Conservation (phyloP, 2,329 filamentous ascomycete species). For the Clonostachys sp. region DNA sequence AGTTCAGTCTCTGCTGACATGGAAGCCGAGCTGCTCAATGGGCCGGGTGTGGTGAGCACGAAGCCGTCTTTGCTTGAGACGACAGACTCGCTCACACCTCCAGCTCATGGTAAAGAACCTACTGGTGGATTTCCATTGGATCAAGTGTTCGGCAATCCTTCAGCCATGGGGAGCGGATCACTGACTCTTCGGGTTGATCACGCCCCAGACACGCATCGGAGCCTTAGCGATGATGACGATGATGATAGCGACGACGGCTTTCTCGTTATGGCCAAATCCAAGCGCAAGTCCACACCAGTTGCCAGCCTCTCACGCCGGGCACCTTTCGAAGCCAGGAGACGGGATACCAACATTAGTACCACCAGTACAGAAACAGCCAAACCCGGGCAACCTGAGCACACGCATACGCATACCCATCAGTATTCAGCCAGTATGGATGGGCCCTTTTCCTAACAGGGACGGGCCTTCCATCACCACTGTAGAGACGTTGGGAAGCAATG, state of each 20-base stretch:
- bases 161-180: constrained; percentile 23
- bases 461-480: no score
- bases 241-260: constrained; percentile 51
- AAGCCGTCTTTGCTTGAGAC: constrained; percentile 42
- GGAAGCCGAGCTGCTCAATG: constrained; percentile 54
- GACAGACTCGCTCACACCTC: constrained; percentile 49
- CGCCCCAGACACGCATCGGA: constrained; percentile 6
- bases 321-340: constrained; percentile 35
- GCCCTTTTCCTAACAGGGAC: no score
- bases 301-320: not conserved
- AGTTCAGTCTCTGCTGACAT: constrained; percentile 61
- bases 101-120: constrained; percentile 42
- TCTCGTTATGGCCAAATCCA: constrained; percentile 47
- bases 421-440: no score
- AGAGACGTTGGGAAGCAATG: no score
- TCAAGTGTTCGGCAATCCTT: constrained; percentile 23
- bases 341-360: constrained; percentile 57
- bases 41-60: constrained; percentile 36
- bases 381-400: constrained; percentile 14
- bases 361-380: constrained; percentile 62
- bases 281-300: constrained; percentile 27
- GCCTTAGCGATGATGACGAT: constrained; percentile 12
- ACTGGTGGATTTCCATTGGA: constrained; percentile 40
- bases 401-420: no score
- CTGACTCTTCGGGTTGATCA: constrained; percentile 17